Conservation (phyloP, 176 grass and related monocot genomes). For the Leersia perrieri region DNA sequence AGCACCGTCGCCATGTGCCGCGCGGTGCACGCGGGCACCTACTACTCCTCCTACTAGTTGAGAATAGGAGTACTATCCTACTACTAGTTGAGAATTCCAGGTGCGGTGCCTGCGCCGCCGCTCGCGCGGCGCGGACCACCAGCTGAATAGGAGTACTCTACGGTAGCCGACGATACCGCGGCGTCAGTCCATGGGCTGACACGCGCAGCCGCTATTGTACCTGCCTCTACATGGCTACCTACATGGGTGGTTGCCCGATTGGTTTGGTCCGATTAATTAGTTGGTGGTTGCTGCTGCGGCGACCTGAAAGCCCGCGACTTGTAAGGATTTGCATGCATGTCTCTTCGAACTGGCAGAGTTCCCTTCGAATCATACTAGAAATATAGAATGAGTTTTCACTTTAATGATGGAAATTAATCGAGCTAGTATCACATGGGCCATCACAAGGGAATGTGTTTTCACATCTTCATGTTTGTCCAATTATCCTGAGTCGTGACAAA, state of each 20-base stretch:
- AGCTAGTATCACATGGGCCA: background rate
- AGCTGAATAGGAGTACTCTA: background rate
- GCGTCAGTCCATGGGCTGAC: background rate
- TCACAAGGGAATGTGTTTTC: background rate
- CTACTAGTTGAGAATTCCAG: too few relatives aligned
- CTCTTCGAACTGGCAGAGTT: background rate
- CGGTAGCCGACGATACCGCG: background rate
- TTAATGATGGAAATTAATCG: background rate
- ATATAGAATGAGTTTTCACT: background rate
- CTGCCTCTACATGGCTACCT: background rate
- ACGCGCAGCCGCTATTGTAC: background rate
- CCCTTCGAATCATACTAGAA: background rate
- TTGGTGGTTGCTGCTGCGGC: background rate
- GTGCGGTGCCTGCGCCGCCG: background rate
- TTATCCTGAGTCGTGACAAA: background rate
- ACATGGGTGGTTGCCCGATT: background rate
- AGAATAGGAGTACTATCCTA: too few relatives aligned
- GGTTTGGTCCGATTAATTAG: background rate
- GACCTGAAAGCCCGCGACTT: background rate
- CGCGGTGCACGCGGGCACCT: background rate
- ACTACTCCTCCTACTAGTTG: background rate
- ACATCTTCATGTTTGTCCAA: too few relatives aligned
- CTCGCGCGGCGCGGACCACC: too few relatives aligned
- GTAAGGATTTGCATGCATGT: background rate
- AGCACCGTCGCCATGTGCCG: slow-evolving; percentile 22